These are phyloP conservation scores for Ceratobasidium sp. DNA, from an alignment of 1,284 basidiomycete genomes.

Conservation along the genomic window DNA sequence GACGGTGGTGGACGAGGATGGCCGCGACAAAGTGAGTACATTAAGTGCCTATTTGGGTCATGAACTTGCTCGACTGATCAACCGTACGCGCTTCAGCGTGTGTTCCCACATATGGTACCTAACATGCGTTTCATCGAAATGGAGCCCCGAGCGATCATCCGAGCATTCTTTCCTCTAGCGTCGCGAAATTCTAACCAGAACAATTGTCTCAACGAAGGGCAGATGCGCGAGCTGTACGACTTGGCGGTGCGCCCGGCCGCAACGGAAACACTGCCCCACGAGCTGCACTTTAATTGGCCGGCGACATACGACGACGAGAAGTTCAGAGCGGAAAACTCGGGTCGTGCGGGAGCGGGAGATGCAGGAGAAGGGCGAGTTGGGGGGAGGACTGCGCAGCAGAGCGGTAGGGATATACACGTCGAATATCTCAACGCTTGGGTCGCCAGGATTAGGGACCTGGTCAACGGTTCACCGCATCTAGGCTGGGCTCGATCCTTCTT, in stretches of 20 bases:
- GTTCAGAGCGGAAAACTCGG: not conserved
- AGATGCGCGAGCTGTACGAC: slow-evolving; percentile 7
- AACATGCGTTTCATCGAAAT: slow-evolving; percentile 24
- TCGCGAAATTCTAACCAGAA: too few species aligned
- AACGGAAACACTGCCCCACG: not conserved
- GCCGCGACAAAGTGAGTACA: not conserved
- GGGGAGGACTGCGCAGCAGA: slow-evolving; percentile 2
- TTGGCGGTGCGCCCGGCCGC: slow-evolving; percentile 1
- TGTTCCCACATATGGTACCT: slow-evolving; percentile 6
- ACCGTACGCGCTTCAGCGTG: not conserved
- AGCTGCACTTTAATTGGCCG: not conserved
- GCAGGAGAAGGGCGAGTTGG: not conserved
- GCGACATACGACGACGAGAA: not conserved
- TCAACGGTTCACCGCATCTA: not conserved
- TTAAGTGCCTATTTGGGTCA: too few species aligned
- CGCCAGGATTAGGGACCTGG: not conserved
- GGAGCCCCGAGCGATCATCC: not conserved
- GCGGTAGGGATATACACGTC: slow-evolving; percentile 12
- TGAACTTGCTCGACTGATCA: not conserved
- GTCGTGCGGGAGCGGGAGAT: too few species aligned
- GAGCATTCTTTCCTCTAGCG: not conserved
- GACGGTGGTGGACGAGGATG: not conserved
- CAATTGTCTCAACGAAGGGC: not conserved
- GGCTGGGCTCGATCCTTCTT: slow-evolving; percentile 16
- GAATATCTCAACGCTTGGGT: slow-evolving; percentile 20